Percentiles rank a stretch among this genome's conserved stretches.
Evolutionary conservation across 129 eudicot species (phyloP).

Genomic region (Chrysanthemum seticuspe): DNA sequence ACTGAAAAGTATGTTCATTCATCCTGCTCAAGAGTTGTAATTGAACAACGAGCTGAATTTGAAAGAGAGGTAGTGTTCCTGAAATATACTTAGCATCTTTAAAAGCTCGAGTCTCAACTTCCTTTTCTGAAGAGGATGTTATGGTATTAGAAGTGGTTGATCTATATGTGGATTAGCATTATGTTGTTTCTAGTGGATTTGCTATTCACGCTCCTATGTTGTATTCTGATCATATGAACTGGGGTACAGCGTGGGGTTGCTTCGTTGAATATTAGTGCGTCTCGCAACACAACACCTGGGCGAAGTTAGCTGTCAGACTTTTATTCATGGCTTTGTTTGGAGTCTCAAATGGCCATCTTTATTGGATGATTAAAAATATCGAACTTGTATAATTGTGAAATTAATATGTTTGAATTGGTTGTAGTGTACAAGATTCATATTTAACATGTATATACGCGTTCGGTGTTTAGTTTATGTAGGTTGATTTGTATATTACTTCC

Average conservation of each 20-base stretch:
- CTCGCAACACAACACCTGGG: constrained; percentile 17
- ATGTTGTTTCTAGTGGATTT: constrained; percentile 58
- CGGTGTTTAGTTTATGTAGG: neutral
- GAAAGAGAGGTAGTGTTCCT: constrained; percentile 69
- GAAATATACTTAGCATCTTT: constrained; percentile 72
- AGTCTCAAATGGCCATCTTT: constrained; percentile 10
- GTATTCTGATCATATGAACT: constrained; percentile 60
- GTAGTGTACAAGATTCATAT: neutral
- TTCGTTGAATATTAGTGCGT: constrained; percentile 17
- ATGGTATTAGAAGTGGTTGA: constrained; percentile 78
- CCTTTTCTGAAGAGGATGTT: constrained; percentile 66
- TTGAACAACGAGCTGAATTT: constrained; percentile 88
- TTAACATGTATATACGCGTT: neutral
- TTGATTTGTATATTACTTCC: neutral
- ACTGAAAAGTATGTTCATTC: constrained; percentile 54
- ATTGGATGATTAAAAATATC: constrained; percentile 14
- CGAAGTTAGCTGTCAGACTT: constrained; percentile 30
- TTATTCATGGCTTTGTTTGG: neutral
- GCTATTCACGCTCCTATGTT: constrained; percentile 59
- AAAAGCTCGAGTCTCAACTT: constrained; percentile 61
- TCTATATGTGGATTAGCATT: constrained; percentile 66
- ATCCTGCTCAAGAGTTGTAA: constrained; percentile 54
- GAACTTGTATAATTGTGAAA: neutral
- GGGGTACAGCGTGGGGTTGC: constrained; percentile 34
- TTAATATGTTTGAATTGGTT: neutral